phyloP scores from a whole-genome alignment of 768 basidiomycete species.

The Rhizopogon roseolus region DNA sequence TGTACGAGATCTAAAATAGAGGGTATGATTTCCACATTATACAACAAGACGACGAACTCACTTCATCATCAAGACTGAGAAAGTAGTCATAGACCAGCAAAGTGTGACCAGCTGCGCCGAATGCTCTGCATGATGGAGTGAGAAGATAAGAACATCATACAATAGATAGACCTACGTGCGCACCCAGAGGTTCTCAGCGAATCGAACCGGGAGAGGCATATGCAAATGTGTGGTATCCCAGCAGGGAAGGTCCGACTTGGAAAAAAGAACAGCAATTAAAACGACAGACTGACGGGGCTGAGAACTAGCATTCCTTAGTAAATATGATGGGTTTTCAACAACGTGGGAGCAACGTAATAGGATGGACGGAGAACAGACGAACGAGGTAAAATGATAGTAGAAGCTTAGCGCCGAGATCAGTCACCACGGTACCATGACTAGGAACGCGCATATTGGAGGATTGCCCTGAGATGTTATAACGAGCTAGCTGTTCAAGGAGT shows the following conservation, averaged over 20 bases:
- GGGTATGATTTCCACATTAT: constrained; percentile 7
- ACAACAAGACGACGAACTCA: constrained; percentile 9
- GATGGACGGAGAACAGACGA: background rate
- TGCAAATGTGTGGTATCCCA: background rate
- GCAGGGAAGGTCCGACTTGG: no score
- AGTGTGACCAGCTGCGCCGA: constrained; percentile 12
- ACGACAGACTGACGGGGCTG: no score
- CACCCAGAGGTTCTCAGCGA: background rate
- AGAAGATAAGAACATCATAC: background rate
- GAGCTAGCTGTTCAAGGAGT: no score
- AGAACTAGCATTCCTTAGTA: no score
- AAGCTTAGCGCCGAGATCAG: background rate
- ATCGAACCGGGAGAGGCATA: background rate
- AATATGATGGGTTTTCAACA: background rate
- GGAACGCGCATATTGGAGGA: background rate
- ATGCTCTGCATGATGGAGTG: background rate
- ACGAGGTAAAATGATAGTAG: background rate
- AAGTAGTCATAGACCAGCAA: constrained; percentile 24
- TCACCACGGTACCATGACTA: background rate
- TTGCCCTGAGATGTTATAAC: no score
- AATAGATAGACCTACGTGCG: background rate
- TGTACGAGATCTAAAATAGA: constrained; percentile 1
- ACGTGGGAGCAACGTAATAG: background rate
- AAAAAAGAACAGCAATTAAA: background rate
- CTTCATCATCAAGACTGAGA: constrained; percentile 23